Conservation (phyloP, 2,329 filamentous ascomycete species). For the Diaporthe citriasiana region DNA sequence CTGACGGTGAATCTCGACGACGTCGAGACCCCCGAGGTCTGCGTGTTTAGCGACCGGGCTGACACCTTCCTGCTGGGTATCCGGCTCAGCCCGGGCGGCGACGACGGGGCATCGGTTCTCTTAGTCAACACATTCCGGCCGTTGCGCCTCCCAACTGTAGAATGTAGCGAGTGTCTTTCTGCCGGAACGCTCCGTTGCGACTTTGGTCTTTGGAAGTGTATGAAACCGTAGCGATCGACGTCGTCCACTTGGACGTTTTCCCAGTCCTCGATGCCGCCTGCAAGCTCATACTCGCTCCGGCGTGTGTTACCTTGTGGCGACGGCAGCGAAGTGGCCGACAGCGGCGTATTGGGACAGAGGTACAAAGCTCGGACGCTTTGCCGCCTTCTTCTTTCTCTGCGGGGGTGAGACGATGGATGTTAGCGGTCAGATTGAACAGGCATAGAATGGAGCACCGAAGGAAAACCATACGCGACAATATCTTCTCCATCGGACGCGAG, state of each 20-base stretch:
- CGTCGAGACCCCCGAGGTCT: conserved; percentile 66
- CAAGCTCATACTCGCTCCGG: conserved; percentile 62
- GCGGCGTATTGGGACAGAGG: conserved; percentile 53
- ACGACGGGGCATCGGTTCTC: conserved; percentile 53
- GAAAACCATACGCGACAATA: conserved; percentile 70
- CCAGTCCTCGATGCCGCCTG: conserved; percentile 76
- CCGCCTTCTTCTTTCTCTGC: conserved; percentile 42
- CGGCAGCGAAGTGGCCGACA: conserved; percentile 61
- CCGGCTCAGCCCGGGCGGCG: conserved; percentile 56
- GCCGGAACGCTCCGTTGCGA: conserved; percentile 53
- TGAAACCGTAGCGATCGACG: conserved; percentile 79
- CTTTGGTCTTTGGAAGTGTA: conserved; percentile 61
- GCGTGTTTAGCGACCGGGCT: conserved; percentile 70
- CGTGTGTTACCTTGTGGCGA: conserved; percentile 58
- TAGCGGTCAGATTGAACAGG: conserved; percentile 49
- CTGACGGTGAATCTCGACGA: conserved; percentile 67
- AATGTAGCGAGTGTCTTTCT: conserved; percentile 53
- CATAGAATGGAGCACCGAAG: conserved; percentile 48
- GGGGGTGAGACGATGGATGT: conserved; percentile 43
- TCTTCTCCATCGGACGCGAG: conserved; percentile 66
- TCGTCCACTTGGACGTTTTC: conserved; percentile 72
- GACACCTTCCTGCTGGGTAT: conserved; percentile 69
- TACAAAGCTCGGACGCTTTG: conserved; percentile 50
- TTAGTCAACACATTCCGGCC: conserved; percentile 62
- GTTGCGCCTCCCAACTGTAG: conserved; percentile 62